Evolutionary conservation across 306 rosid species (phyloP), one percentile per base, ranked within the genome.

Genomic region (Glycine soja): DNA sequence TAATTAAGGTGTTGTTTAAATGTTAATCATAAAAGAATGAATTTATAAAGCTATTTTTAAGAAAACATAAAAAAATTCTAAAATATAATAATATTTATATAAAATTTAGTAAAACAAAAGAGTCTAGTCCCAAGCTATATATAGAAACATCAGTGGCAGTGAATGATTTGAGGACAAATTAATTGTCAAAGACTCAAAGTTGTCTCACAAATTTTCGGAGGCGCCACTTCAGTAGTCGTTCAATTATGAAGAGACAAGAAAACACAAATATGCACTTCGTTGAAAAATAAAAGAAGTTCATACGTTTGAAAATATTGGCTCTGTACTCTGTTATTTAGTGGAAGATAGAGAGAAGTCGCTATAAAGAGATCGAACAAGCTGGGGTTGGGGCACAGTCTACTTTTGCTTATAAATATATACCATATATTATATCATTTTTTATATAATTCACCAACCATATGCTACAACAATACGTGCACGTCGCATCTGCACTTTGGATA

Each of bases 171-270:
- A 57, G 32, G 66, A 61, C 30, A n/a, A 54, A 54, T 54, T 6
- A 54, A 54, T 54, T 54, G 61, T 54, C 61, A 54, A 24, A 24
- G 30, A 24, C 24, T 24, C 30, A 19, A 54, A n/a, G 10, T n/a
- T 2, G 24, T 16, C 61, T 54, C 61, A 16, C 36, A 18, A 16
- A 18, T 57, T 57, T 19, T 58, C 10, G 65, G 65, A 58, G 38
- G 19, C 13, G 38, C 2, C 38, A 19, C 11, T 16, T 57, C 4
- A 4, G 4, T 57, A 18, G 32, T 57, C 63, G 63, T 57, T 57
- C 32, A 57, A 24, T 58, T 19, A 18, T 58, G 65, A 58, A 58
- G 65, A 58, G 65, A 58, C 69, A 36, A 64, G 11, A 36, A 38
- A 65, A 65, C 30, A 65, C 50, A 14, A 36, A 65, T 40, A 24